Conservation (phyloP, 441 rosid genomes). For the Eutrema salsugineum region DNA sequence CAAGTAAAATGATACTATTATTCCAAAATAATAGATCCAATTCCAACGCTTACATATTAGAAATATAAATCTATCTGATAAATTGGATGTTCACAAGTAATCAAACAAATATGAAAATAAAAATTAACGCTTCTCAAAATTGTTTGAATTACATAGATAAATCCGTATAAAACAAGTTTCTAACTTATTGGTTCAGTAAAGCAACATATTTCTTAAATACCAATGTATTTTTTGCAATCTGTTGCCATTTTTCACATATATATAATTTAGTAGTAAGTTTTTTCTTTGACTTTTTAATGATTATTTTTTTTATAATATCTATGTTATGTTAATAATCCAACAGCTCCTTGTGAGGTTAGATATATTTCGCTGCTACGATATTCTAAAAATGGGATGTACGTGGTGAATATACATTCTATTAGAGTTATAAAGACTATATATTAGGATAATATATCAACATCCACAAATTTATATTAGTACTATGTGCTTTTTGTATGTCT, state of each 20-base stretch:
- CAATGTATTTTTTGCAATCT: background rate
- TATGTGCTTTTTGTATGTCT: background rate
- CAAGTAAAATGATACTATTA: background rate
- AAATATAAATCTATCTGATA: background rate
- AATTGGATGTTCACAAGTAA: background rate
- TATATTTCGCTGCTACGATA: background rate
- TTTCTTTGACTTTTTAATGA: no score
- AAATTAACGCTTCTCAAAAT: background rate
- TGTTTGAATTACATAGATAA: background rate
- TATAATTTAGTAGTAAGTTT: no score
- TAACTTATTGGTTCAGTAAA: background rate
- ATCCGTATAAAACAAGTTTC: background rate
- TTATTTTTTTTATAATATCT: background rate
- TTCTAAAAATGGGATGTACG: background rate
- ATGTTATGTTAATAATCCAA: background rate
- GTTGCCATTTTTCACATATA: background rate
- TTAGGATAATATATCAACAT: constrained; percentile 1
- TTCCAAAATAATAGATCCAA: background rate
- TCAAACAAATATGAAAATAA: no score
- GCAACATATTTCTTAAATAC: background rate
- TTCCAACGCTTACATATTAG: background rate
- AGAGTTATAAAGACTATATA: background rate
- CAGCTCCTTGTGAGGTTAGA: background rate
- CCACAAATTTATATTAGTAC: constrained; percentile 1
- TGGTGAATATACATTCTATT: background rate